Evolutionary conservation across 805 yeast genomes (phyloP), one percentile per base, ranked within the genome.

Genomic region (Ogataea trehalophila): DNA sequence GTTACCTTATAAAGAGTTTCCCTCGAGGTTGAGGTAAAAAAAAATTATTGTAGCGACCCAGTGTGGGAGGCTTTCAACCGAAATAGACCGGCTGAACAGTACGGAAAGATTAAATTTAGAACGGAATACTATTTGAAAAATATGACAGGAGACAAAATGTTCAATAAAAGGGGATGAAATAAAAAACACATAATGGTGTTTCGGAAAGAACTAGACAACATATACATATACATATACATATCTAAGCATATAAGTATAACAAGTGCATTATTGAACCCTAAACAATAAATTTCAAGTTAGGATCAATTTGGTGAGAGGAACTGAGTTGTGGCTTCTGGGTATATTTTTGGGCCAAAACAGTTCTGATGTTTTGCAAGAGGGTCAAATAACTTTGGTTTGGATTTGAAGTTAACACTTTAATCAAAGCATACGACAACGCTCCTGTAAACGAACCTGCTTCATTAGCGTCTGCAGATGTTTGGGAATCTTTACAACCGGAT

Each of bases 281-380:
- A 48, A 71, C 52, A 34, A 69, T 61, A 52, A 74, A 74, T 41
- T 66, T 60, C 51, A 68, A 50, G 54, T 71, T 73, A 48, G 72
- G 70, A 55, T 87, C 92, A 52, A 86, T 77, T n/a, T 91, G 92
- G 65, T 87, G 96, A 3, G 90, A 82, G 7, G 87, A 70, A 22
- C 89, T 80, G 47, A 88, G 68, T 68, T 88, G 96, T 2, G 95
- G 95, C 59, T 85, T 87, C 65, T 89, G 96, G 8, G 83, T 67
- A 67, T 85, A 88, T 62, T 81, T 84, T 0, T 75, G 75, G 18
- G 70, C 60, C 70, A 88, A 72, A 38, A 80, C 78, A 31, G 71
- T 62, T 60, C 96, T 75, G 78, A 85, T 81, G 52, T 81, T 79
- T 64, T 86, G 85, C 62, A 88, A 69, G 49, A 88, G 69, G 4